Conservation (phyloP, 257 asterid genomes). For the Rubia yunnanensis region DNA sequence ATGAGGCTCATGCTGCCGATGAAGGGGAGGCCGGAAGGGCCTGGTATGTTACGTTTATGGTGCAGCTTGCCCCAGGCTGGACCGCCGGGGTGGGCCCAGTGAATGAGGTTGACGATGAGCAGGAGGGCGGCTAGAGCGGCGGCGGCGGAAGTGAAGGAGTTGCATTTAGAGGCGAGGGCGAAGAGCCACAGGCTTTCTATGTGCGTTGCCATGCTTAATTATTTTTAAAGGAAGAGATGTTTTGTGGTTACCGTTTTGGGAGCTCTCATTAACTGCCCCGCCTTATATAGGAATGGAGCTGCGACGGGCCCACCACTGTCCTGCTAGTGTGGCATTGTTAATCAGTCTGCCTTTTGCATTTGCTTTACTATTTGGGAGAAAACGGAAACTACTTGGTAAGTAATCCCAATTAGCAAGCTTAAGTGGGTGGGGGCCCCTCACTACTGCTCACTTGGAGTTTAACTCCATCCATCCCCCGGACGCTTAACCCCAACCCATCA, state of each 20-base stretch:
- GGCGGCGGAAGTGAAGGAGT: constrained; percentile 28
- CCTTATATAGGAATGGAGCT: constrained; percentile 44
- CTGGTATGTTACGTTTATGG: constrained; percentile 33
- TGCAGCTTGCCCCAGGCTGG: constrained; percentile 75
- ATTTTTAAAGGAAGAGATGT: background rate
- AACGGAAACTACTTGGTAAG: background rate
- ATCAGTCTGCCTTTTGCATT: no score
- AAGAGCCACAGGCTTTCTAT: constrained; percentile 57
- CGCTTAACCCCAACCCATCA: no score
- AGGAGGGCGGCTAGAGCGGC: constrained; percentile 25
- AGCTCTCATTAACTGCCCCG: background rate
- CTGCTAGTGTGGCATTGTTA: no score
- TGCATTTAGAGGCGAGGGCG: constrained; percentile 45
- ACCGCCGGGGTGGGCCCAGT: constrained; percentile 78
- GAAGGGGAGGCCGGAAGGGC: constrained; percentile 63
- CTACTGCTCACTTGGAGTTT: no score
- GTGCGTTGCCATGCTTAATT: constrained; percentile 15
- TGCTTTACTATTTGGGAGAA: no score
- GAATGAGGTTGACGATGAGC: constrained; percentile 28
- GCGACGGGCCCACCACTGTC: no score
- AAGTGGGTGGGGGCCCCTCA: background rate
- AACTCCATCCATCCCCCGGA: no score
- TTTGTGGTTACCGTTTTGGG: no score
- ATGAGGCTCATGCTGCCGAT: constrained; percentile 71
- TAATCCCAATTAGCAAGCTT: background rate